Conservation (phyloP, 352 stramenopile species). For the Phytopythium helicoides region DNA sequence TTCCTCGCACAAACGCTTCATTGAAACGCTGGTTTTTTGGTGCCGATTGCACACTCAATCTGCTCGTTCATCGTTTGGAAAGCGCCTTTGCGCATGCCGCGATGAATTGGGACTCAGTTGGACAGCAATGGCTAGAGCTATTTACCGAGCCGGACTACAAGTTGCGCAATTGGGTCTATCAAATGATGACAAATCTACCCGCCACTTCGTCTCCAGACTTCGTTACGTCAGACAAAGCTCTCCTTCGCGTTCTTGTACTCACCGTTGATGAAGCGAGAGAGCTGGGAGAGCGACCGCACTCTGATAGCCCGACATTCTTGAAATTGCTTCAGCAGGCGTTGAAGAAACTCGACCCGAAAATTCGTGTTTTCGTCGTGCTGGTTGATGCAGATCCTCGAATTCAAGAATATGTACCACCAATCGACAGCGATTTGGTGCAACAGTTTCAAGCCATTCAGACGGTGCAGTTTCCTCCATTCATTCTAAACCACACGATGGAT, state of each 20-base stretch:
- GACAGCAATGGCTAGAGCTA: neutral
- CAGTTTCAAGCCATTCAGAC: too few relatives aligned
- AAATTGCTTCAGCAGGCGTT: neutral
- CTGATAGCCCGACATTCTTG: neutral
- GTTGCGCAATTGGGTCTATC: too few relatives aligned
- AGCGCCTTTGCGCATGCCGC: neutral
- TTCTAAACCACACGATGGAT: slow-evolving; percentile 2
- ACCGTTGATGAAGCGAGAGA: neutral
- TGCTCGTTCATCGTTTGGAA: neutral
- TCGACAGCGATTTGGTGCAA: neutral
- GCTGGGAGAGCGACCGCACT: neutral
- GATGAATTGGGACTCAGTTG: neutral
- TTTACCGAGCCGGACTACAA: too few relatives aligned
- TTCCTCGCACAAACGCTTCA: neutral
- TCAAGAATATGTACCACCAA: neutral
- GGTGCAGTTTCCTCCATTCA: slow-evolving; percentile 3
- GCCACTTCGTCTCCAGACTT: too few relatives aligned
- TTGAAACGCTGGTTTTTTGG: neutral
- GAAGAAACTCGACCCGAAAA: neutral
- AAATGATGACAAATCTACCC: neutral
- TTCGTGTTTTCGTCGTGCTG: slow-evolving; percentile 3
- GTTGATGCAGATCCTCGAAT: slow-evolving; percentile 1
- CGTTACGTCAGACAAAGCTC: too few relatives aligned
- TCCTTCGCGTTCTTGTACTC: neutral
- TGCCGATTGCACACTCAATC: neutral